Base-by-base conservation (phyloP, 495 filamentous ascomycete genomes). In the Penicillium crystallinum region DNA sequence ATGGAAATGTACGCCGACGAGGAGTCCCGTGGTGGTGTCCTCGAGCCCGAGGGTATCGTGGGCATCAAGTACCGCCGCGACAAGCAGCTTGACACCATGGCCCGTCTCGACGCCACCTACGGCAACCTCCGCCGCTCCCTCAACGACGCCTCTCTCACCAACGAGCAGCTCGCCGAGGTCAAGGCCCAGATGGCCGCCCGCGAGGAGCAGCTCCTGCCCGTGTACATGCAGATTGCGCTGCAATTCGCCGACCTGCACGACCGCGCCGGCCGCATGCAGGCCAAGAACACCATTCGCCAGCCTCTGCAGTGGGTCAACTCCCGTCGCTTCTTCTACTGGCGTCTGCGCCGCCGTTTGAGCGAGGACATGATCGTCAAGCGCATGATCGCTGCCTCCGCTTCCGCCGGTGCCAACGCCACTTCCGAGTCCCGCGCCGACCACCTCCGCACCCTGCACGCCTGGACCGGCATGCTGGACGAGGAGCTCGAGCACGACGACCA, bases 1-100 rank as follows among this genome's bases (percentile, higher is more conserved):
- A 98, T 98, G 93, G 93, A 98, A 73, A 98, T 98, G 93, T 98
- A 98, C 68, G 93, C 93, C 46, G 93, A 98, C 64, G 90, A 91
- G 54, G 93, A 98, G 38, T 73, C 93, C 46, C 95, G 93, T 57
- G 93, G 90, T 66, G 93, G 93, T 85, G 91, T 98, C 47, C 81
- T 98, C 55, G 93, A 98, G 71, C 93, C 93, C 15, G 93, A 98
- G 74, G 93, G 93, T 75, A 97, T 97, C 64, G 86, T 98, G 48
- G 87, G 87, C 68, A 96, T 98, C 84, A 98, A 97, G 76, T 98
- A 91, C 79, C 87, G 87, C 70, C 91, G 88, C 59, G 95, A 98
- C 67, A 93, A 90, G 76, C 95, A 97, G 74, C 85, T 98, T 17
- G 91, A 95, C 66, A 97, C 93, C 30, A 98, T 98, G 95, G 89